phyloP scores from a whole-genome alignment of 2,329 filamentous ascomycete genomes.

The Colletotrichum tropicale region DNA sequence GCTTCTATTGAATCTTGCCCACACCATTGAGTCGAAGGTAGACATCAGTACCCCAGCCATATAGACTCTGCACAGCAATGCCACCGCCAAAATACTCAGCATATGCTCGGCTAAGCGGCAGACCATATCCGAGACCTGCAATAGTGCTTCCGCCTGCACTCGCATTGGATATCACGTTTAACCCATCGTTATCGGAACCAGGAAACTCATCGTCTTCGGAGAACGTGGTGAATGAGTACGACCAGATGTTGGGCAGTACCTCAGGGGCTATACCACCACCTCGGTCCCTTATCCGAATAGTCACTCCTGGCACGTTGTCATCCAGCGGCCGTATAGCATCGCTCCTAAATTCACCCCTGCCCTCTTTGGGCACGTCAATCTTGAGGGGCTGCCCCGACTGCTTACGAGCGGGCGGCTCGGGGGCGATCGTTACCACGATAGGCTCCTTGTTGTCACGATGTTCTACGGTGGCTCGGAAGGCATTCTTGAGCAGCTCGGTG shows the following conservation, averaged over 20 bases:
- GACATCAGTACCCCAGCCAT: conserved; percentile 85
- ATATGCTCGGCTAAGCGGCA: conserved; percentile 90
- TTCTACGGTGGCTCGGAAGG: conserved; percentile 92
- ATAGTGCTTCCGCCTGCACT: conserved; percentile 81
- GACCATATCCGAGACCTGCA: conserved; percentile 89
- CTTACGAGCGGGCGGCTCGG: conserved; percentile 53
- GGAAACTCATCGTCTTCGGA: conserved; percentile 59
- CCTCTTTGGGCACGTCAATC: conserved; percentile 39
- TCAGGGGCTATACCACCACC: conserved; percentile 91
- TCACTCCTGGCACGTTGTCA: conserved; percentile 80
- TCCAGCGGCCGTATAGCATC: conserved; percentile 62
- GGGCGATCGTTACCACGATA: conserved; percentile 90
- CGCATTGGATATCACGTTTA: conserved; percentile 76
- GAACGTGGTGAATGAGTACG: conserved; percentile 97
- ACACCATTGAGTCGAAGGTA: conserved; percentile 70
- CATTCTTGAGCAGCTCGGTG: conserved; percentile 95
- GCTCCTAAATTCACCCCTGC: conserved; percentile 43
- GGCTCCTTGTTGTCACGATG: conserved; percentile 79
- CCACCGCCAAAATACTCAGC: conserved; percentile 98
- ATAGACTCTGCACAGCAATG: conserved; percentile 92
- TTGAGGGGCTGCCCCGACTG: conserved; percentile 28
- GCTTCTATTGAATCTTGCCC: conserved; percentile 52
- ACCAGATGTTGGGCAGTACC: conserved; percentile 88
- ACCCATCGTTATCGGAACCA: conserved; percentile 60
- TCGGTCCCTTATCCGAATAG: conserved; percentile 93